phyloP scores from a whole-genome alignment of 1,284 basidiomycete species.

The Hymenochaete sp. region DNA sequence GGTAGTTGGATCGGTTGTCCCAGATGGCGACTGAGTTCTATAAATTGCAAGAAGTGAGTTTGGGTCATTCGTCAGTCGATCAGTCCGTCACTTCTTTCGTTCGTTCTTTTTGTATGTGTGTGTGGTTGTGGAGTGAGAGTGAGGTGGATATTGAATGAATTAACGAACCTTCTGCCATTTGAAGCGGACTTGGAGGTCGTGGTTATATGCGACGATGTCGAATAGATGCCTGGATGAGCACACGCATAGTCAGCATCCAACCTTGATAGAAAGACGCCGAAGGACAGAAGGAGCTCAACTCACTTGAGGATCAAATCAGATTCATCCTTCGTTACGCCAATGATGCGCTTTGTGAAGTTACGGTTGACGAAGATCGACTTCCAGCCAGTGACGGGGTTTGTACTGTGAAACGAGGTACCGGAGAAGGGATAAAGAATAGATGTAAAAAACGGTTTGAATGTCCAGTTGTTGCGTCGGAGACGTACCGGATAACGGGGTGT shows the following conservation, averaged over 20 bases:
- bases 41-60: no score
- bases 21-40: slow-evolving; percentile 47
- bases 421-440: background rate
- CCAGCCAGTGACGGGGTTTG: slow-evolving; percentile 58
- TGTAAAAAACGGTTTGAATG: no score
- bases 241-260: background rate
- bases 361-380: slow-evolving; percentile 59
- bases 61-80: no score
- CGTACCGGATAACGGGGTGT: slow-evolving; percentile 33
- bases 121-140: no score
- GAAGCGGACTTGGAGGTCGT: slow-evolving; percentile 54
- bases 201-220: slow-evolving; percentile 44
- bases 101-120: no score
- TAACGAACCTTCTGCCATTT: slow-evolving; percentile 28
- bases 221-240: slow-evolving; percentile 28
- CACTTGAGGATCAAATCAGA: slow-evolving; percentile 41
- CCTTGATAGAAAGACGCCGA: background rate
- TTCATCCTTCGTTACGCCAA: slow-evolving; percentile 52
- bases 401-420: slow-evolving; percentile 39
- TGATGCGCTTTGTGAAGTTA: slow-evolving; percentile 55
- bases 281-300: background rate
- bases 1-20: slow-evolving; percentile 46
- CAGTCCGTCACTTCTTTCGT: no score
- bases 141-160: no score
- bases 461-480: no score